These are phyloP conservation scores for Neurospora tetrasperma DNA, from an alignment of 495 filamentous ascomycete genomes.

Conservation along the genomic window DNA sequence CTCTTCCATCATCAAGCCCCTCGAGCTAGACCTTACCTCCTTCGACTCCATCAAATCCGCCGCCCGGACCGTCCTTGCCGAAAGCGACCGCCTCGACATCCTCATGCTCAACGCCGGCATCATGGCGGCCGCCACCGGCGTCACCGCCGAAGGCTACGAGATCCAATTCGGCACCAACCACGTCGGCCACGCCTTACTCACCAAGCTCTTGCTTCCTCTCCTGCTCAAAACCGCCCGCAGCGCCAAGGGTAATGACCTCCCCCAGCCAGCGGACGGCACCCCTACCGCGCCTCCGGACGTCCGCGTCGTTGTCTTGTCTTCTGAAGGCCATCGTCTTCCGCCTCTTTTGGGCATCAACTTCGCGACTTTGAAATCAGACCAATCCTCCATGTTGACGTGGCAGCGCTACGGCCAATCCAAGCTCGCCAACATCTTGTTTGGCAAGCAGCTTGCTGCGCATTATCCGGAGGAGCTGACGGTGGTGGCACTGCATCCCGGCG, in stretches of 20 bases:
- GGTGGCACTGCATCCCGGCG: constrained; percentile 56
- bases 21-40: constrained; percentile 30
- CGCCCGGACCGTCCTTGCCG: constrained; percentile 13
- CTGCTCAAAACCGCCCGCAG: constrained; percentile 40
- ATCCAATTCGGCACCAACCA: constrained; percentile 66
- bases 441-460: constrained; percentile 45
- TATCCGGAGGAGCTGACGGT: constrained; percentile 44
- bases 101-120: constrained; percentile 54
- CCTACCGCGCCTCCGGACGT: constrained; percentile 20
- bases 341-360: constrained; percentile 30
- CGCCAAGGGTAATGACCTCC: constrained; percentile 22
- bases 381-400: constrained; percentile 22
- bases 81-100: constrained; percentile 30
- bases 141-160: constrained; percentile 58
- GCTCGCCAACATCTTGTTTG: constrained; percentile 60
- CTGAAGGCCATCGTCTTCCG: constrained; percentile 25
- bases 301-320: constrained; percentile 32
- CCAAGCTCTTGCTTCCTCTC: constrained; percentile 48
- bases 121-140: constrained; percentile 42
- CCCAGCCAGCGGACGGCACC: constrained; percentile 23
- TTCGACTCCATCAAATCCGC: constrained; percentile 20
- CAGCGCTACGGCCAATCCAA: constrained; percentile 55
- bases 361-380: constrained; percentile 27
- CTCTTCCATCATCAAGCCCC: constrained; percentile 12
- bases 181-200: constrained; percentile 56